Evolutionary conservation across 2,329 filamentous ascomycete species (phyloP), one percentile per base, ranked within the genome.

Genomic region (Trichophyton schoenleinii): DNA sequence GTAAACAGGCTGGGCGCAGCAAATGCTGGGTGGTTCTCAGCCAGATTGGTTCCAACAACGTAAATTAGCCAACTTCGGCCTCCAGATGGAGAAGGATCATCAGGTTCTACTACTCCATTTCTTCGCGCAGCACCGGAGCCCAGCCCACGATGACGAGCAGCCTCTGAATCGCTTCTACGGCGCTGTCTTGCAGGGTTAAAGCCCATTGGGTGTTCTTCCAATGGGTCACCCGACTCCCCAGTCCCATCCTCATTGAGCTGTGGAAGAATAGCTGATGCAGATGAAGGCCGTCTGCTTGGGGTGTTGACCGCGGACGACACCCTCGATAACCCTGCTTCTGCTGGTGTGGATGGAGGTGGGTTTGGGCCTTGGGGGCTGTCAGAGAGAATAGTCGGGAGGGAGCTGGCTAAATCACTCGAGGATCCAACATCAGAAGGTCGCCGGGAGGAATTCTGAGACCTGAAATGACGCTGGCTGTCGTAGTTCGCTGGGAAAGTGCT

Each of bases 51-150:
- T 52, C 85, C 85, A 59, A 88, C 80, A 7, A 88, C 84, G 68
- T 88, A 88, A 60, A 88, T 87, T 67, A 88, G 80, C 85, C 85
- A 88, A 71, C 84, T 87, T 65, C 85, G 76, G 60, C 82, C 83
- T 60, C 77, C 78, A 62, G 76, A 74, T 48, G 74, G 72, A 8
- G 74, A 69, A 60, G 75, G 70, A 53, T 78, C 77, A 61, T 83
- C 79, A 22, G 83, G 82, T 63, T 83, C 81, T 63, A 87, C 84
- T 18, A 87, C 81, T 20, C 84, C 84, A 68, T 86, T 85, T 49
- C 84, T 78, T 38, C 84, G 77, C 9, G 83, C 79, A 25, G 83
- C 80, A 57, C 83, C 84, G 36, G 83, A 81, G 3, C 84, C 83
- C 62, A 85, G 70, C 62, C 84, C 71, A 70, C 80, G 72, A 73